Conservation (phyloP, 139 green algal species). For the Mesostigma viride region DNA sequence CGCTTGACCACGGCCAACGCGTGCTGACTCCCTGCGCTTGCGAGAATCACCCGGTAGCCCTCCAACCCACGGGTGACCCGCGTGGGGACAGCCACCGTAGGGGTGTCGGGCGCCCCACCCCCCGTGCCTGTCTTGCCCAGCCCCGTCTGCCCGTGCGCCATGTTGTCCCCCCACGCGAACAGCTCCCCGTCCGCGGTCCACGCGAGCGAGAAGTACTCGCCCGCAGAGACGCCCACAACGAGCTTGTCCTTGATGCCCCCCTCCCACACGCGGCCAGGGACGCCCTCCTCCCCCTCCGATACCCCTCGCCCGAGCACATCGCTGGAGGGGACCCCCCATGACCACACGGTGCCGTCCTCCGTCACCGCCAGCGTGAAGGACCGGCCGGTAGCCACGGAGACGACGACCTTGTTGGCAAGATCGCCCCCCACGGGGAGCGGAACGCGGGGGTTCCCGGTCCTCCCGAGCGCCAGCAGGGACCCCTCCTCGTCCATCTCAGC, state of each 20-base stretch:
- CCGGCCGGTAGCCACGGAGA: not conserved
- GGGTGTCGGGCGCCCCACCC: no score
- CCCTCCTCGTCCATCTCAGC: not conserved
- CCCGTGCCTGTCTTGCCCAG: no score
- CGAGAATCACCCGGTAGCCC: no score
- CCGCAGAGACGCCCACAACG: not conserved
- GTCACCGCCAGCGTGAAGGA: not conserved
- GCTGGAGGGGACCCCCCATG: not conserved
- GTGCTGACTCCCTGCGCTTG: no score
- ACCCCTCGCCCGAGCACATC: not conserved
- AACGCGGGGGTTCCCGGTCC: not conserved
- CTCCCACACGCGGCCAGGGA: not conserved
- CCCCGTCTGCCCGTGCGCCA: no score
- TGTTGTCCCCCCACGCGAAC: not conserved
- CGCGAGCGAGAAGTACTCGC: constrained; percentile 11
- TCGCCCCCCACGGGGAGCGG: not conserved
- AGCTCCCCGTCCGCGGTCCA: constrained; percentile 2
- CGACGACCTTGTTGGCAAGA: constrained; percentile 8
- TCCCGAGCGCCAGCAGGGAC: constrained; percentile 15
- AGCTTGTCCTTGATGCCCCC: no score
- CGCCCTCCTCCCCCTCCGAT: not conserved
- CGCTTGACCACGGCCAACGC: no score
- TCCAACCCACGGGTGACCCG: no score
- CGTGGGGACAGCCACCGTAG: no score
- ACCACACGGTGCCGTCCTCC: not conserved